Conservation (phyloP, 192 early-diverging fungal species). For the Chytriomyces hyalinus region DNA sequence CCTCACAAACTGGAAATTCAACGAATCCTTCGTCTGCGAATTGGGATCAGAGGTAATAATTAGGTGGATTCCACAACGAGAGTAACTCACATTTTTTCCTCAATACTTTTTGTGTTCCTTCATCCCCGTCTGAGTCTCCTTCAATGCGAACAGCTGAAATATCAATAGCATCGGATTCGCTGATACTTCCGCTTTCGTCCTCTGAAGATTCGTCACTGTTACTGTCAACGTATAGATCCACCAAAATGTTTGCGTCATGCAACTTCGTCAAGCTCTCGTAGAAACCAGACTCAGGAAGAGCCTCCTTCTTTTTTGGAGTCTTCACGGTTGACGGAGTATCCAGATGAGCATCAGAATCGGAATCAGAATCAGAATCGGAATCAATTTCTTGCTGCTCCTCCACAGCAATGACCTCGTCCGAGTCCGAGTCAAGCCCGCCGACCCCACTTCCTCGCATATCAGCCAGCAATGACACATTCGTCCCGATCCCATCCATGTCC, state of each 20-base stretch:
- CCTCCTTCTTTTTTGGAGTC: slow-evolving; percentile 19
- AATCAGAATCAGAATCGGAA: slow-evolving; percentile 28
- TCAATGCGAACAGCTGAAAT: slow-evolving; percentile 19
- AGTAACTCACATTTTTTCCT: no score
- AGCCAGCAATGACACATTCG: not conserved
- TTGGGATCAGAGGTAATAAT: slow-evolving; percentile 32
- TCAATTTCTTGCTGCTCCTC: slow-evolving; percentile 13
- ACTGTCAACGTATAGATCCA: slow-evolving; percentile 18
- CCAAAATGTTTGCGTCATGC: slow-evolving; percentile 26
- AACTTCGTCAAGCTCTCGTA: slow-evolving; percentile 24
- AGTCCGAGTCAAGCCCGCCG: slow-evolving; percentile 7
- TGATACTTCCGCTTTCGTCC: not conserved
- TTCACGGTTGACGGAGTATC: slow-evolving; percentile 26
- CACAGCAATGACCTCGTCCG: not conserved
- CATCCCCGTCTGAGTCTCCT: slow-evolving; percentile 34
- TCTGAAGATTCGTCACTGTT: slow-evolving; percentile 7
- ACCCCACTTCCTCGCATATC: slow-evolving; percentile 1
- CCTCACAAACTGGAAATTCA: no score
- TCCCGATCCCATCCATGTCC: not conserved
- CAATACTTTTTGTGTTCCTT: not conserved
- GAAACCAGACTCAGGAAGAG: slow-evolving; percentile 23
- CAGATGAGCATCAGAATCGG: slow-evolving; percentile 31
- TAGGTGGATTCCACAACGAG: not conserved
- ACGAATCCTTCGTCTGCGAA: slow-evolving; percentile 23
- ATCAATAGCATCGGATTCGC: not conserved